Evolutionary conservation across 192 early-diverging fungal species (phyloP).

Genomic region (Umbelopsis ramanniana): DNA sequence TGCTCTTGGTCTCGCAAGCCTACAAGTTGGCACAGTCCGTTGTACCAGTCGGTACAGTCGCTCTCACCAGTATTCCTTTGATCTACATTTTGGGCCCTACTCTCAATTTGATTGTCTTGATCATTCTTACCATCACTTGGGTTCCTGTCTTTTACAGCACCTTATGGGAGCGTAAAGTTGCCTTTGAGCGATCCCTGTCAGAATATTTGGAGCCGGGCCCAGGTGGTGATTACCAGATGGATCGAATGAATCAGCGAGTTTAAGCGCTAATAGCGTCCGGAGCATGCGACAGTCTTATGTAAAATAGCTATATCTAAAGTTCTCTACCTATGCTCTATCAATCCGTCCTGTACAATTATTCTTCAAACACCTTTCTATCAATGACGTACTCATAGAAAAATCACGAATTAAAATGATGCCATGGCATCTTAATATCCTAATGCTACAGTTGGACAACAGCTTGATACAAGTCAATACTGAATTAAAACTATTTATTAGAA

Average conservation of each 20-base stretch:
- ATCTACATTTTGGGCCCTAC: slow-evolving; percentile 16
- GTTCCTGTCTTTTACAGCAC: background rate
- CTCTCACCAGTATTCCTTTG: background rate
- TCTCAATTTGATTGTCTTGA: slow-evolving; percentile 4
- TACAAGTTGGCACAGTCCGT: slow-evolving; percentile 10
- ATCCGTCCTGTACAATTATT: too few relatives aligned
- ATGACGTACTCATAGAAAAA: too few relatives aligned
- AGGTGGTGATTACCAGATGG: background rate
- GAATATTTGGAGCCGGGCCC: slow-evolving; percentile 1
- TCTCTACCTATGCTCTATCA: too few relatives aligned
- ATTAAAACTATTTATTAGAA: too few relatives aligned
- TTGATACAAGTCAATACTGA: too few relatives aligned
- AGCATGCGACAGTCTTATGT: background rate
- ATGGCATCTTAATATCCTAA: too few relatives aligned
- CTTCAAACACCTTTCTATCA: too few relatives aligned
- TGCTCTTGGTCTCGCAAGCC: slow-evolving; percentile 2
- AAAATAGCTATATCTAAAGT: background rate
- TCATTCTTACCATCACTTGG: slow-evolving; percentile 7
- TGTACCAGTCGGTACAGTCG: background rate
- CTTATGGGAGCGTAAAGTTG: background rate
- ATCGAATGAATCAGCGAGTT: background rate
- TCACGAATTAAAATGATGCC: too few relatives aligned
- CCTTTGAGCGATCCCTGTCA: background rate
- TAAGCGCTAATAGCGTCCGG: background rate
- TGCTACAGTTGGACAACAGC: too few relatives aligned